Conservation (phyloP, 495 filamentous ascomycete species). For the Hypoxylon fragiforme region DNA sequence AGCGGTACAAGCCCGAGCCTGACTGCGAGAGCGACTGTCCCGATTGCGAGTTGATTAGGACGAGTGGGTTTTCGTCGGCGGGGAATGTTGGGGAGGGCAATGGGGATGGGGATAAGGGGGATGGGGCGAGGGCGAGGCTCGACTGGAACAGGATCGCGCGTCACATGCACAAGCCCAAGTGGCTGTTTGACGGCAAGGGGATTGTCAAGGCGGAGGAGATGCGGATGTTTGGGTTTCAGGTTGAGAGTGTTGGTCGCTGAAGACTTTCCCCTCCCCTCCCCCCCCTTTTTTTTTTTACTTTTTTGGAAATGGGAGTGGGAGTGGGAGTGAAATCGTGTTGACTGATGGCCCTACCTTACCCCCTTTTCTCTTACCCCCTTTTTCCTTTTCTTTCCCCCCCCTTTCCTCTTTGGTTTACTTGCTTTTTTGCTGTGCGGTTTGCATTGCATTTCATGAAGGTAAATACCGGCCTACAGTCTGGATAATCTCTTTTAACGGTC, state of each 20-base stretch:
- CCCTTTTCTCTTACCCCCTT: no score
- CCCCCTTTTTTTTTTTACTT: no score
- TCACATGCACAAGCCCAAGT: conserved; percentile 67
- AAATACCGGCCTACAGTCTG: no score
- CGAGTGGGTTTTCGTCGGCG: conserved; percentile 28
- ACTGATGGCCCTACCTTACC: no score
- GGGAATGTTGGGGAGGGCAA: conserved; percentile 17
- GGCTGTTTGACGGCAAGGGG: conserved; percentile 72
- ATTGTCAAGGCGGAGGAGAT: conserved; percentile 61
- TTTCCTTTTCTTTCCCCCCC: no score
- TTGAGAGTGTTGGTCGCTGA: conserved; percentile 55
- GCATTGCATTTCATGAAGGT: conserved; percentile 13
- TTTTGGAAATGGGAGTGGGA: no score
- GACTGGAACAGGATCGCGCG: conserved; percentile 40
- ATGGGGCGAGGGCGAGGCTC: conserved; percentile 17
- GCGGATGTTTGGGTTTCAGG: conserved; percentile 58
- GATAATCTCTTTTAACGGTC: background rate
- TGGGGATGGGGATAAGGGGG: no score
- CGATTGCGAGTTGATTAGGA: conserved; percentile 41
- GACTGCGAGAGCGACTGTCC: conserved; percentile 38
- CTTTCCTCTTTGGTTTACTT: background rate
- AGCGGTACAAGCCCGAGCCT: conserved; percentile 40
- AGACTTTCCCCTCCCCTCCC: no score
- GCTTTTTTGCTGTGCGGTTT: background rate
- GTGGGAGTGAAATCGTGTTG: no score